These are phyloP conservation scores for Rhizopogon vinicolor DNA, from an alignment of 768 basidiomycete genomes.

Conservation along the genomic window DNA sequence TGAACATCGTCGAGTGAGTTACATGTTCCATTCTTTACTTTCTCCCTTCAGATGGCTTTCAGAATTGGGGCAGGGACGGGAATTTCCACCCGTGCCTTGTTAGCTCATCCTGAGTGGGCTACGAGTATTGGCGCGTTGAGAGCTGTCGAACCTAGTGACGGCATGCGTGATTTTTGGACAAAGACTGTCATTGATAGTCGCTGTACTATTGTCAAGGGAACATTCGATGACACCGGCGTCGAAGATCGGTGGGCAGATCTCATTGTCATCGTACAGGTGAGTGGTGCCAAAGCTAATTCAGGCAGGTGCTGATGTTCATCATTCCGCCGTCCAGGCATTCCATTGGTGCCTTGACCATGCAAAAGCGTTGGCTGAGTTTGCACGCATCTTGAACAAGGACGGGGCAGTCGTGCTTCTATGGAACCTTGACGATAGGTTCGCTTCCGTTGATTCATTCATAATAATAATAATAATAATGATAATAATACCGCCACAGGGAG, in stretches of 20 bases:
- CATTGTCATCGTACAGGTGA: constrained; percentile 71
- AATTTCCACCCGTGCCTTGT: constrained; percentile 79
- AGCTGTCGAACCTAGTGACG: constrained; percentile 80
- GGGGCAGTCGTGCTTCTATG: constrained; percentile 75
- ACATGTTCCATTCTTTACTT: not conserved
- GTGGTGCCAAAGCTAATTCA: not conserved
- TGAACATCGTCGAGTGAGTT: constrained; percentile 72
- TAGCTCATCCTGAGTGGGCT: constrained; percentile 59
- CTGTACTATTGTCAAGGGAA: constrained; percentile 53
- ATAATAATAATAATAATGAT: too few relatives aligned
- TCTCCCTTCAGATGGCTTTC: constrained; percentile 2
- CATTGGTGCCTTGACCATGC: constrained; percentile 90
- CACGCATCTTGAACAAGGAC: constrained; percentile 72
- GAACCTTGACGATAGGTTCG: constrained; percentile 84
- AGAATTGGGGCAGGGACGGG: constrained; percentile 86
- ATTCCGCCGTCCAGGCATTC: constrained; percentile 55
- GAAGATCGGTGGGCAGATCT: constrained; percentile 70
- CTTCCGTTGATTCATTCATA: not conserved
- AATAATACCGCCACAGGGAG: constrained; percentile 38
- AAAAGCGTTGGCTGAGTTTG: constrained; percentile 68
- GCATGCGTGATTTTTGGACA: constrained; percentile 75
- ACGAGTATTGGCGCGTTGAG: constrained; percentile 46
- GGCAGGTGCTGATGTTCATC: too few relatives aligned
- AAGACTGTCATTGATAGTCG: constrained; percentile 51
- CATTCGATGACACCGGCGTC: constrained; percentile 61